Evolutionary conservation across 208 protist genomes (phyloP), one percentile per base, ranked within the genome.

Genomic region (Angomonas deanei): DNA sequence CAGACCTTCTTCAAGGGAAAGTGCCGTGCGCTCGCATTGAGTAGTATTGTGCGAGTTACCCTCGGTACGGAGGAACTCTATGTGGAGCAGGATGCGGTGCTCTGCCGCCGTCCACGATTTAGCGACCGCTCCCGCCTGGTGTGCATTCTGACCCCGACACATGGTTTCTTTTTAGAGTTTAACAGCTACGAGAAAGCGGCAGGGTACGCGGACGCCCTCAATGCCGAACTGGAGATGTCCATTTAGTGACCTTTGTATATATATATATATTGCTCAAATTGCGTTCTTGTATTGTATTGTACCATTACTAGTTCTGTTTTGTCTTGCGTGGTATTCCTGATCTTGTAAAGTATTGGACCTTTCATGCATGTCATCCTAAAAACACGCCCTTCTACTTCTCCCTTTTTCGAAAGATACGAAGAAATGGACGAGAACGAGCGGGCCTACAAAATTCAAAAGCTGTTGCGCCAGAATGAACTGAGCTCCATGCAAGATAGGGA

Each of bases 151-250:
- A 70, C 76, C 0, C 21, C 26, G 10, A 86, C 71, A 17, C 81
- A 82, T 59, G 76, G 78, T 1, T 82, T 91, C 55, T 53, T 91
- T 11, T 32, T 91, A 26, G 78, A 91, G 53, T 70, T 67, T 26
- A 62, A 33, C 1, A 66, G 61, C 30, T 53, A 61, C 24, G 61
- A 61, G 13, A 72, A 84, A 55, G 80, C 84, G 15, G 39, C 31
- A 27, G 48, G 72, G 26, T 78, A 80, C 54, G 78, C 77, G 56
- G 38, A 53, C 10, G 47, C 36, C 19, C 69, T 62, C 61, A 72
- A 66, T 32, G 61, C 13, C 32, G 70, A 70, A 33, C 39, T 72
- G 36, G 61, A 39, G 27, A 54, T 6, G 23, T 10, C 49, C 46
- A 4, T 21, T 56, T 56, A 42, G 10, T 42, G 10, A n/a, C 55